Evolutionary conservation across 345 rosid genomes (phyloP).

Genomic region (Populus alba): DNA sequence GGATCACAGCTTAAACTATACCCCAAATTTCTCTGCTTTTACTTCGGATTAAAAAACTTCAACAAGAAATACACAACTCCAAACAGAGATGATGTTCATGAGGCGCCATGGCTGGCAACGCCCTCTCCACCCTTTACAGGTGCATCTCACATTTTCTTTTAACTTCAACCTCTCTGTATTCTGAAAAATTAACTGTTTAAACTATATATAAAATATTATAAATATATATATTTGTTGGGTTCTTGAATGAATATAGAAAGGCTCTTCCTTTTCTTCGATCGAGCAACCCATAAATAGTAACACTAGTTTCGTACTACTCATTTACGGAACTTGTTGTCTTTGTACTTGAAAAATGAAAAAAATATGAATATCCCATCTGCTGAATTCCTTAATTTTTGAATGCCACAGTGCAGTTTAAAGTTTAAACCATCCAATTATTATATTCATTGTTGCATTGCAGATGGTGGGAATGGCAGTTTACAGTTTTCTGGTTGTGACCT

Average conservation of each 20-base stretch:
- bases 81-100: constrained; percentile 13
- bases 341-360: neutral
- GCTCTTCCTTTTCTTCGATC: neutral
- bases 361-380: neutral
- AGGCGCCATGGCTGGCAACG: constrained; percentile 98
- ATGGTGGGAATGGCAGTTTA: constrained; percentile 76
- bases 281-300: neutral
- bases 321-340: neutral
- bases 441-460: constrained; percentile 36
- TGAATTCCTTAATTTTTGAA: neutral
- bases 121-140: constrained; percentile 90
- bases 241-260: neutral
- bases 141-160: neutral
- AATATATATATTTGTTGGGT: neutral
- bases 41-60: neutral
- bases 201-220: neutral
- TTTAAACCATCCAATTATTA: neutral
- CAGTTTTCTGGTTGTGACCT: constrained; percentile 59
- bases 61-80: neutral
- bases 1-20: constrained; percentile 4
- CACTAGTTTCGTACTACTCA: neutral
- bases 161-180: neutral
- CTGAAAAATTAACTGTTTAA: neutral
- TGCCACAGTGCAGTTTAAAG: neutral
- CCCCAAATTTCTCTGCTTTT: neutral